Conservation (phyloP, 2,329 filamentous ascomycete species). For the Ascochyta lentis region DNA sequence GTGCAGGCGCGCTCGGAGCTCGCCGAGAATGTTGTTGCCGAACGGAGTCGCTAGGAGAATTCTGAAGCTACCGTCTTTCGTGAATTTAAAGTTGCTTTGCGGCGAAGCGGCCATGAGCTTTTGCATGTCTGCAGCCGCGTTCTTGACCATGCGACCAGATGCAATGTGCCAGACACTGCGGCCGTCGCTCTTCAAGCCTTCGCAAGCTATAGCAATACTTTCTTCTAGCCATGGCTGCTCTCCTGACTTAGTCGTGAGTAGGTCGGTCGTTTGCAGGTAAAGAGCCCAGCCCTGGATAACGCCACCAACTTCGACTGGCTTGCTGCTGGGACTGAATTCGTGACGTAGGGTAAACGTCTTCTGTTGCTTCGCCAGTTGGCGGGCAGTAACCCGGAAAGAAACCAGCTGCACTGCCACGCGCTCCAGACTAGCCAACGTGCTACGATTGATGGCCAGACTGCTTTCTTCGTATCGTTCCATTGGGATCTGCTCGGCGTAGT, state of each 20-base stretch:
- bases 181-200: conserved; percentile 37
- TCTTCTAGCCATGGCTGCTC: conserved; percentile 40
- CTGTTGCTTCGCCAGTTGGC: conserved; percentile 31
- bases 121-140: conserved; percentile 44
- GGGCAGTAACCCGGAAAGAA: conserved; percentile 38
- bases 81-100: conserved; percentile 69
- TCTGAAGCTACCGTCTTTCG: conserved; percentile 67
- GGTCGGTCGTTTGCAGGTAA: conserved; percentile 36
- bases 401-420: conserved; percentile 47
- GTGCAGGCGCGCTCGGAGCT: conserved; percentile 66
- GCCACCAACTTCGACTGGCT: conserved; percentile 3
- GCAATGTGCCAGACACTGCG: conserved; percentile 51
- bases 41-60: conserved; percentile 66
- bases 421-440: conserved; percentile 45
- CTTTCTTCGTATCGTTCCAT: conserved; percentile 31
- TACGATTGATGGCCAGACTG: conserved; percentile 32
- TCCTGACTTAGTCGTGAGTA: conserved; percentile 28
- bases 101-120: conserved; percentile 53
- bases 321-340: conserved; percentile 24
- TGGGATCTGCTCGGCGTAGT: conserved; percentile 37
- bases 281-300: conserved; percentile 38
- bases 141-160: conserved; percentile 47
- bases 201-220: conserved; percentile 39
- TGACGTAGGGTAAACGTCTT: conserved; percentile 29
- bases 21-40: conserved; percentile 64